Evolutionary conservation across 306 rosid genomes (phyloP).

Genomic region (Medicago truncatula): DNA sequence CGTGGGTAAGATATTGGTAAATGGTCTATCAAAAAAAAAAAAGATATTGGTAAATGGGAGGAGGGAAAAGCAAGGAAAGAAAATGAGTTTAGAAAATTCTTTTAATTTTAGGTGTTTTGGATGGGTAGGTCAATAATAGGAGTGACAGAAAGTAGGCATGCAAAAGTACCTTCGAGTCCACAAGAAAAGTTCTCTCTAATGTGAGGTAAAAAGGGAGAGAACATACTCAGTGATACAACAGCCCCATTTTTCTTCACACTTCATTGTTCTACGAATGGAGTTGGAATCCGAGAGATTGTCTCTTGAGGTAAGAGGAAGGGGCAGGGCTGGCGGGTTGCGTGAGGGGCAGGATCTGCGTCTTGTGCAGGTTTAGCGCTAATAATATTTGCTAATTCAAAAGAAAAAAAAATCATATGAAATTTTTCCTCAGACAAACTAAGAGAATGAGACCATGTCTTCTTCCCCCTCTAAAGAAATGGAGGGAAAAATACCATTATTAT

Average conservation of each 20-base stretch:
- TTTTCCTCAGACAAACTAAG: background rate
- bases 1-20: slow-evolving; percentile 16
- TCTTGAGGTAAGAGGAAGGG: no score
- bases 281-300: no score
- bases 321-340: no score
- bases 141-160: background rate
- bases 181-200: slow-evolving; percentile 12
- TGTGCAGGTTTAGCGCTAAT: no score
- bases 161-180: slow-evolving; percentile 22
- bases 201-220: slow-evolving; percentile 17
- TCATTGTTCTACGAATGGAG: no score
- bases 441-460: background rate
- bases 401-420: background rate
- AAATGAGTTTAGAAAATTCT: slow-evolving; percentile 17
- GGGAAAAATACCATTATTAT: background rate
- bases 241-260: background rate
- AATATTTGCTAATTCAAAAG: no score
- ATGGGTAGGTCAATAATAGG: slow-evolving; percentile 3
- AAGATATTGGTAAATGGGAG: no score
- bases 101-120: background rate
- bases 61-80: slow-evolving; percentile 12
- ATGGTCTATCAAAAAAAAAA: no score
- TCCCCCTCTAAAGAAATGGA: background rate
- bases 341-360: no score
- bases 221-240: background rate